phyloP scores from a whole-genome alignment of 2,329 filamentous ascomycete genomes.

The Xylaria sp. region DNA sequence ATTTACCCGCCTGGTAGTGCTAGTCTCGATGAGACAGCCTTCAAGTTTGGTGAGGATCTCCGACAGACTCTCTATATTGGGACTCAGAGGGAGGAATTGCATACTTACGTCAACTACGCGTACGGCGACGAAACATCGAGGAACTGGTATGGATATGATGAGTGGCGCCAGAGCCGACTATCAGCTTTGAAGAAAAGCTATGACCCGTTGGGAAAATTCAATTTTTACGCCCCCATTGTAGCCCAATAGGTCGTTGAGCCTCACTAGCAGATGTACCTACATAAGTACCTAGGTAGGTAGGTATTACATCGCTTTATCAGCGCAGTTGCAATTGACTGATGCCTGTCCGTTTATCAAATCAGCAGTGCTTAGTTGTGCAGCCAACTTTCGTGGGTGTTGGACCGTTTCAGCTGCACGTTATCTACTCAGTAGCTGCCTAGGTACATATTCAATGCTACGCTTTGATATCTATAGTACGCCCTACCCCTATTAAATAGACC shows the following conservation, averaged over 20 bases:
- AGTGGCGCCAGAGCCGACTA: conserved; percentile 46
- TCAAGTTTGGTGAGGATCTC: background rate
- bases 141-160: conserved; percentile 46
- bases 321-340: too few relatives aligned
- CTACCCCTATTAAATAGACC: too few relatives aligned
- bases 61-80: background rate
- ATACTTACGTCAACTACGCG: conserved; percentile 46
- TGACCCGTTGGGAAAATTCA: conserved; percentile 34
- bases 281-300: too few relatives aligned
- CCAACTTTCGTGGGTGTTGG: too few relatives aligned
- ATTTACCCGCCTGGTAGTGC: background rate
- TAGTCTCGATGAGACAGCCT: background rate
- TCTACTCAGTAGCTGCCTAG: too few relatives aligned
- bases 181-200: conserved; percentile 45
- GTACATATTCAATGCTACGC: too few relatives aligned
- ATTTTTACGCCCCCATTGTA: background rate
- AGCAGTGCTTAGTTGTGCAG: too few relatives aligned
- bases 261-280: background rate
- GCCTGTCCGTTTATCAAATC: too few relatives aligned
- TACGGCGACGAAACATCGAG: conserved; percentile 38
- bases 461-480: too few relatives aligned
- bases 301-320: background rate
- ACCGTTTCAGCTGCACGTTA: too few relatives aligned
- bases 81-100: conserved; percentile 23
- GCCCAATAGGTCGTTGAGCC: too few relatives aligned